A percentile compares a stretch with the other conserved stretches of the same genome.
phyloP scores from a whole-genome alignment of 768 basidiomycete species.

The Punctularia strigosozonata region DNA sequence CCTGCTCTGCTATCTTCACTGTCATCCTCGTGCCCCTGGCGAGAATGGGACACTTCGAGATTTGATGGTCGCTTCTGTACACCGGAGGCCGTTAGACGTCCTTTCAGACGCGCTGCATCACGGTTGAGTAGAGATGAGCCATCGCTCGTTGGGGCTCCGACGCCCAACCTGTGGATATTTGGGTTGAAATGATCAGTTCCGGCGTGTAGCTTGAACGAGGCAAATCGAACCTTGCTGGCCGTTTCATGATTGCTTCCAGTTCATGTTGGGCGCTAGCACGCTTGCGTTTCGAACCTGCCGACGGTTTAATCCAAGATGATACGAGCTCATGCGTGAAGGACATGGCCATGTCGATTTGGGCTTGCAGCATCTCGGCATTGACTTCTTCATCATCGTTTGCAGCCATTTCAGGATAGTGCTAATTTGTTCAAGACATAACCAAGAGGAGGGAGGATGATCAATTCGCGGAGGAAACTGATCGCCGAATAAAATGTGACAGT shows the following conservation, averaged over 20 bases:
- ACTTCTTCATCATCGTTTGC: slow-evolving; percentile 44
- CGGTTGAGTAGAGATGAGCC: slow-evolving; percentile 27
- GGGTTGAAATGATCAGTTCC: no score
- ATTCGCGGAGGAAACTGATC: no score
- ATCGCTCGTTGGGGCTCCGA: slow-evolving; percentile 55
- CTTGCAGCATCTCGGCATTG: slow-evolving; percentile 59
- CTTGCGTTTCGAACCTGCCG: slow-evolving; percentile 13
- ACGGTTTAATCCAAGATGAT: slow-evolving; percentile 65
- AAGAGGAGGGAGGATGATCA: no score
- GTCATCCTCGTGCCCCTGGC: slow-evolving; percentile 20
- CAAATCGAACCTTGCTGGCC: slow-evolving; percentile 52
- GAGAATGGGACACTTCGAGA: no score
- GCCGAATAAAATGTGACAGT: no score
- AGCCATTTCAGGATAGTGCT: neutral
- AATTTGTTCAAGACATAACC: no score
- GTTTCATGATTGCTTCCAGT: slow-evolving; percentile 54
- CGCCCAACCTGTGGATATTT: slow-evolving; percentile 52
- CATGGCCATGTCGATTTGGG: slow-evolving; percentile 75
- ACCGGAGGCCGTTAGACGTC: slow-evolving; percentile 32
- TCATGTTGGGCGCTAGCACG: slow-evolving; percentile 39
- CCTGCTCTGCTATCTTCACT: slow-evolving; percentile 51
- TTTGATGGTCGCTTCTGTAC: slow-evolving; percentile 44
- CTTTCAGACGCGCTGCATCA: slow-evolving; percentile 52
- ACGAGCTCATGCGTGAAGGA: slow-evolving; percentile 64
- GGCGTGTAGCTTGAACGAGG: slow-evolving; percentile 1